phyloP scores from a whole-genome alignment of 768 basidiomycete species.

The Epithele typhae region DNA sequence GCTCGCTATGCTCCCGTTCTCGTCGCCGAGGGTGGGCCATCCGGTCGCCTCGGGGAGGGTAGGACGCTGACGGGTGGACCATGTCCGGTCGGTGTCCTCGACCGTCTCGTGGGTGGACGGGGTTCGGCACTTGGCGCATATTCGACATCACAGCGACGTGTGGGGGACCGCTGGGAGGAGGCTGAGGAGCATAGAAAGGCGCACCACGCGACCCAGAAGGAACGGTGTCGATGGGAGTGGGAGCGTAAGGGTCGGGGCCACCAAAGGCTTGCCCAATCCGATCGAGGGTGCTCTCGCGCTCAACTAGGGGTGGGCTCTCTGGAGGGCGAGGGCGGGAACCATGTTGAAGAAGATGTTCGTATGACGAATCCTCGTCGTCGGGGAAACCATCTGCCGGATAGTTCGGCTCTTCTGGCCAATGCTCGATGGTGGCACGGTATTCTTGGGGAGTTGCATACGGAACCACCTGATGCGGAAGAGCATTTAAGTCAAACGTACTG shows the following conservation, averaged over 20 bases:
- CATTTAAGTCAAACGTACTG: not conserved
- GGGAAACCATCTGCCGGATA: not conserved
- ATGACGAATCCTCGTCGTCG: conserved; percentile 13
- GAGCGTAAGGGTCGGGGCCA: conserved; percentile 18
- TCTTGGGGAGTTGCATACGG: not conserved
- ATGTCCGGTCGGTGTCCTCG: conserved; percentile 17
- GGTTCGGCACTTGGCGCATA: conserved; percentile 16
- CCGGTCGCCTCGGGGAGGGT: conserved; percentile 4
- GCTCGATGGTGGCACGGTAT: conserved; percentile 13
- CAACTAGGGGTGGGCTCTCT: conserved; percentile 23
- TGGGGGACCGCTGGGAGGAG: conserved; percentile 2
- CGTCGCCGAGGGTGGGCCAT: conserved; percentile 1
- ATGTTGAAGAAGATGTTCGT: conserved; percentile 11
- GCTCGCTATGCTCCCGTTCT: conserved; percentile 9
- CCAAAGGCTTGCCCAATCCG: conserved; percentile 25
- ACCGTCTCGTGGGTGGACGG: conserved; percentile 13
- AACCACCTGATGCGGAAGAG: not conserved
- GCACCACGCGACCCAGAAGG: conserved; percentile 17
- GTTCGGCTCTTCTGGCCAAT: conserved; percentile 10
- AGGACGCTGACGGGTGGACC: conserved; percentile 11
- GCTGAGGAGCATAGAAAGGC: conserved; percentile 15
- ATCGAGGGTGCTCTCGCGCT: conserved; percentile 24
- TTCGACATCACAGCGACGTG: conserved; percentile 12
- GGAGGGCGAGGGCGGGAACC: conserved; percentile 1
- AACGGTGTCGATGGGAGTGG: conserved; percentile 14